Base-by-base conservation (phyloP, 352 stramenopile genomes). In the Globisporangium sylvaticum region DNA sequence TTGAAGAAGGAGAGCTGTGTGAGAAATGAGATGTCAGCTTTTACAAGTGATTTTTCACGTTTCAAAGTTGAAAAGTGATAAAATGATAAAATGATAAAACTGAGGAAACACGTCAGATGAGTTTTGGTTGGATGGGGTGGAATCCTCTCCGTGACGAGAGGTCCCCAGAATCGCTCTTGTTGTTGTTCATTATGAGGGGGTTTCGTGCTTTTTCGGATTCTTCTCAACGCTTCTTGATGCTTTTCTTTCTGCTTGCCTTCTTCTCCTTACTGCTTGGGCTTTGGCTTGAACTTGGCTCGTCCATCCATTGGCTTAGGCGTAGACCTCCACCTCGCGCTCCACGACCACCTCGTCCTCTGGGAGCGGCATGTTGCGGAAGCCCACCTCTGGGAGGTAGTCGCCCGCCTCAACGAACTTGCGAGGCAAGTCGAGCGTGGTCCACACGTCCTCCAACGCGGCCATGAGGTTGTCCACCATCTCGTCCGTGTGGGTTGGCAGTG, bases 381-480 rank as follows among this genome's bases (percentile, higher is more conserved):
- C 78, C 29, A 96, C 88, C 72, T 90, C 85, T 18, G 88, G 87
- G 55, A 95, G 68, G 69, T 94, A 89, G 64, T 92, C 79, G 8
- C 82, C 83, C 20, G 82, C 72, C 6, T 80, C 71, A 20, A 80
- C 76, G 61, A 87, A 94, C 60, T 79, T 76, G 60, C 88, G 81
- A 10, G 83, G 80, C 15, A 97, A 65, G 66, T 88, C 88, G 27
- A 97, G 79, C 69, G 86, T 89, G 24, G 85, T 90, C 88, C 88
- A 97, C 3, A 97, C 90, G 55, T 94, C 80, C 56, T 96, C 80
- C 25, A 97, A 76, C 55, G 88, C 87, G 14, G 68, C 73, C 63
- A 97, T 76, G 46, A 97, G 73, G 61, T 96, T 72, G 56, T 93
- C 81, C 65, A 97, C 92, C 88, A 96, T 96, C 64, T 87, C 85